Evolutionary conservation across 2,329 filamentous ascomycete species (phyloP).

Genomic region (Talaromyces sp.): DNA sequence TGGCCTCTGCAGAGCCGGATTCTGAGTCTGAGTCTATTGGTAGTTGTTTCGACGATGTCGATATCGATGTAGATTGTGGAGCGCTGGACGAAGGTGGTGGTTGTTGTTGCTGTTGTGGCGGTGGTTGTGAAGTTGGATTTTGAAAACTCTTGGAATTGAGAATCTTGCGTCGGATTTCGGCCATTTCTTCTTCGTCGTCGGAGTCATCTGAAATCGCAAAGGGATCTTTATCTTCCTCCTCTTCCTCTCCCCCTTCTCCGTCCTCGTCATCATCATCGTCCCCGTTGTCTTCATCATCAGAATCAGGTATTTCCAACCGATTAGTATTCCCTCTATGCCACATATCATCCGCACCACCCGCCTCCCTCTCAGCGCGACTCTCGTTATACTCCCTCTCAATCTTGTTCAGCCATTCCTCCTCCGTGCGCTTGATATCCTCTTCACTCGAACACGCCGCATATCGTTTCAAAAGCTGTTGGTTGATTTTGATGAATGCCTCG

Average conservation of each 20-base stretch:
- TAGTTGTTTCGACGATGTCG: slow-evolving; percentile 45
- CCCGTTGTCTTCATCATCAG: slow-evolving; percentile 49
- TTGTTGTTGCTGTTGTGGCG: slow-evolving; percentile 50
- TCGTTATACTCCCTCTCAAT: slow-evolving; percentile 86
- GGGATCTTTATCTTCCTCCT: slow-evolving; percentile 57
- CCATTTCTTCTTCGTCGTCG: slow-evolving; percentile 87
- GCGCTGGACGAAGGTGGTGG: slow-evolving; percentile 21
- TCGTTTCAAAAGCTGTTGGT: slow-evolving; percentile 71
- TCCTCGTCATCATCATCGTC: slow-evolving; percentile 43
- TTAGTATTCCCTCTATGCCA: slow-evolving; percentile 94
- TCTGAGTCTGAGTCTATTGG: slow-evolving; percentile 63
- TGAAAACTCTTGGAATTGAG: slow-evolving; percentile 85
- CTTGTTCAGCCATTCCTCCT: slow-evolving; percentile 83
- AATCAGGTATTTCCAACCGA: slow-evolving; percentile 53
- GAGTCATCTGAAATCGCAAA: slow-evolving; percentile 75
- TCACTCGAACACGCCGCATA: slow-evolving; percentile 84
- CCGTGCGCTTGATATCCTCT: slow-evolving; percentile 74
- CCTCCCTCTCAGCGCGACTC: slow-evolving; percentile 64
- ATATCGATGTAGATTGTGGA: slow-evolving; percentile 44
- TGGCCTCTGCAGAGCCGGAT: slow-evolving; percentile 63
- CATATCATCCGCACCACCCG: slow-evolving; percentile 60
- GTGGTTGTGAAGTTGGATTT: slow-evolving; percentile 47
- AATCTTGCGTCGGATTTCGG: slow-evolving; percentile 83
- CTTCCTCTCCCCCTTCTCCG: slow-evolving; percentile 46
- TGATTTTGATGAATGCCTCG: slow-evolving; percentile 84